Evolutionary conservation across 805 yeast species (phyloP).

Genomic region (Kregervanrija pseudodelftensis): DNA sequence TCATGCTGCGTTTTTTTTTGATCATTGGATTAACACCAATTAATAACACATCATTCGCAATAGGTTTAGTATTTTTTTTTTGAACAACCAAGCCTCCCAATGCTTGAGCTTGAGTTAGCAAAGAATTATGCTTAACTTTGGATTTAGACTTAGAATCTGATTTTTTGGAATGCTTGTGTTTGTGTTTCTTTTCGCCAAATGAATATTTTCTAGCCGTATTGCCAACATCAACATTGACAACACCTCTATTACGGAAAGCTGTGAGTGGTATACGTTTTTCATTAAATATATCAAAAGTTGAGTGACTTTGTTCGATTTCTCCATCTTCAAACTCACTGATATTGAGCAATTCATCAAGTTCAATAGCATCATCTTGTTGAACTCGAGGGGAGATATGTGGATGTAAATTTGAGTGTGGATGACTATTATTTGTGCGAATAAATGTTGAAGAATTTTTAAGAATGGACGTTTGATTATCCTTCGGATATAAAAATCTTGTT

Average conservation of each 20-base stretch:
- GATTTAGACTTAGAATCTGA: conserved; percentile 16
- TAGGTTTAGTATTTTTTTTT: too few species aligned
- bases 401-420: too few species aligned
- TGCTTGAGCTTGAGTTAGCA: neutral
- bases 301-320: conserved; percentile 39
- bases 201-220: conserved; percentile 17
- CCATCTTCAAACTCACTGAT: conserved; percentile 82
- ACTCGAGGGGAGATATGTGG: too few species aligned
- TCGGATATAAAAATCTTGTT: conserved; percentile 69
- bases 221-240: conserved; percentile 20
- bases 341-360: conserved; percentile 75
- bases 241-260: conserved; percentile 82
- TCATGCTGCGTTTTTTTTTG: neutral
- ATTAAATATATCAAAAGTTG: conserved; percentile 16
- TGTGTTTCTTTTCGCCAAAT: conserved; percentile 14
- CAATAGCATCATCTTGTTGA: conserved; percentile 15
- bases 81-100: too few species aligned
- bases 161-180: conserved; percentile 9
- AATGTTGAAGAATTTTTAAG: conserved; percentile 14
- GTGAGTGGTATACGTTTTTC: conserved; percentile 67
- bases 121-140: neutral
- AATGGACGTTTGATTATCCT: conserved; percentile 20
- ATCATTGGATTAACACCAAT: neutral
- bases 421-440: too few species aligned
- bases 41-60: conserved; percentile 3